These are phyloP conservation scores for Zygosaccharomyces lentus DNA, from an alignment of 805 yeast species.

Conservation along the genomic window DNA sequence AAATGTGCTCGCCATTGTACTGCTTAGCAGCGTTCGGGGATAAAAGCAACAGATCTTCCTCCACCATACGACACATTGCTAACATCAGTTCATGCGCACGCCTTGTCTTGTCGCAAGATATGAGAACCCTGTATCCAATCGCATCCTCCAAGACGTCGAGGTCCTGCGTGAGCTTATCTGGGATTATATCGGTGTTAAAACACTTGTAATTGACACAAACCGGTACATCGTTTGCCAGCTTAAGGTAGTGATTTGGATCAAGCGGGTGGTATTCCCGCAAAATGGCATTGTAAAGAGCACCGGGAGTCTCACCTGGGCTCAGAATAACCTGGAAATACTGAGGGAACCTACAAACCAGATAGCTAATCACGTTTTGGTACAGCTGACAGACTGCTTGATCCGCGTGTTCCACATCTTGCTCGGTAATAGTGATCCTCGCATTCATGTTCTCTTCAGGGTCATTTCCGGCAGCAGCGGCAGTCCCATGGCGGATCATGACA, in stretches of 20 bases:
- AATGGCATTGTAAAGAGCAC: slow-evolving; percentile 37
- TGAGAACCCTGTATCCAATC: slow-evolving; percentile 18
- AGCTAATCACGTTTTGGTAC: slow-evolving; percentile 42
- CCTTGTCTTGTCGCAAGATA: slow-evolving; percentile 16
- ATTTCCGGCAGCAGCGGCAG: neutral
- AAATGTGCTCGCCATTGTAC: slow-evolving; percentile 51
- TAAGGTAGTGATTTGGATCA: slow-evolving; percentile 19
- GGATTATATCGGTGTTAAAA: slow-evolving; percentile 15
- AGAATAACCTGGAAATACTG: slow-evolving; percentile 39
- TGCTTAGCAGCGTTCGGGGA: slow-evolving; percentile 37
- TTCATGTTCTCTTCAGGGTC: slow-evolving; percentile 21
- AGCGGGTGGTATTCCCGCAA: slow-evolving; percentile 40
- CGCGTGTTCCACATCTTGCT: slow-evolving; percentile 23
- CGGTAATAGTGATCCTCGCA: slow-evolving; percentile 21
- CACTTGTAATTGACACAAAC: slow-evolving; percentile 13
- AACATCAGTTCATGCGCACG: slow-evolving; percentile 19
- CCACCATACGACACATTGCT: slow-evolving; percentile 40
- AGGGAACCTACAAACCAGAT: slow-evolving; percentile 49
- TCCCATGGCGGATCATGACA: slow-evolving; percentile 15
- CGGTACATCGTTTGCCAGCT: slow-evolving; percentile 8
- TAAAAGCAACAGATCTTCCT: slow-evolving; percentile 61
- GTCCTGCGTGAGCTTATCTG: slow-evolving; percentile 10
- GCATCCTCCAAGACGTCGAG: slow-evolving; percentile 9
- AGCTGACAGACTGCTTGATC: slow-evolving; percentile 45
- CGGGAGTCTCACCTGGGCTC: slow-evolving; percentile 22